These are phyloP conservation scores for Prunus mongolica DNA, from an alignment of 306 rosid genomes.

Conservation along the genomic window DNA sequence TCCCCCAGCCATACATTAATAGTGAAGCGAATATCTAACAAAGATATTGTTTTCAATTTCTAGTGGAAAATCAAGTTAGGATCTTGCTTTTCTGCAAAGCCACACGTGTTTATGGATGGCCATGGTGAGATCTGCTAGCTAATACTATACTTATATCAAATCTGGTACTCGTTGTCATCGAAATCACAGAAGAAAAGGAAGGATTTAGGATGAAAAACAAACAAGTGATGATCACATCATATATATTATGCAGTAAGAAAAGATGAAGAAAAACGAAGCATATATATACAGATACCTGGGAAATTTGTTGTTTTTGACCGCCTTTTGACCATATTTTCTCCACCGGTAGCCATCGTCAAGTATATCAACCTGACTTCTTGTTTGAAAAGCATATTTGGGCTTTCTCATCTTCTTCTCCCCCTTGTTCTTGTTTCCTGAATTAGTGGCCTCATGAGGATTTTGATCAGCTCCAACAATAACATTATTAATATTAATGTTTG, in stretches of 20 bases:
- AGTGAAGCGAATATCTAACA: too few relatives aligned
- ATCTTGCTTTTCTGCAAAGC: neutral
- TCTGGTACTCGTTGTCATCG: too few relatives aligned
- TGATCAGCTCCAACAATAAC: neutral
- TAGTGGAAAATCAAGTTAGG: neutral
- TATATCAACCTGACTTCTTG: conserved; percentile 55
- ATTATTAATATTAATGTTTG: neutral
- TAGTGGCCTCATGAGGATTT: neutral
- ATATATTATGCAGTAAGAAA: too few relatives aligned
- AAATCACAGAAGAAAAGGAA: neutral
- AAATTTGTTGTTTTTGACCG: conserved; percentile 48
- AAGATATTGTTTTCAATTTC: neutral
- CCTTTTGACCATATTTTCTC: conserved; percentile 74
- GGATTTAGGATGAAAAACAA: too few relatives aligned
- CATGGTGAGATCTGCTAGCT: neutral
- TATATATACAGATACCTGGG: conserved; percentile 38
- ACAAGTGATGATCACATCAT: neutral
- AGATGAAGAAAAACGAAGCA: neutral
- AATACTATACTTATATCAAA: too few relatives aligned
- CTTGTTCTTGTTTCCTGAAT: neutral
- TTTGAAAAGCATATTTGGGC: conserved; percentile 53
- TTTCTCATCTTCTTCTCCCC: conserved; percentile 32
- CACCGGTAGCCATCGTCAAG: conserved; percentile 71
- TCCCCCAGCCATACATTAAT: too few relatives aligned
- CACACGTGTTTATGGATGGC: neutral